These are phyloP conservation scores for Venturia pyrina DNA, from an alignment of 2,329 filamentous ascomycete species.

Conservation along the genomic window DNA sequence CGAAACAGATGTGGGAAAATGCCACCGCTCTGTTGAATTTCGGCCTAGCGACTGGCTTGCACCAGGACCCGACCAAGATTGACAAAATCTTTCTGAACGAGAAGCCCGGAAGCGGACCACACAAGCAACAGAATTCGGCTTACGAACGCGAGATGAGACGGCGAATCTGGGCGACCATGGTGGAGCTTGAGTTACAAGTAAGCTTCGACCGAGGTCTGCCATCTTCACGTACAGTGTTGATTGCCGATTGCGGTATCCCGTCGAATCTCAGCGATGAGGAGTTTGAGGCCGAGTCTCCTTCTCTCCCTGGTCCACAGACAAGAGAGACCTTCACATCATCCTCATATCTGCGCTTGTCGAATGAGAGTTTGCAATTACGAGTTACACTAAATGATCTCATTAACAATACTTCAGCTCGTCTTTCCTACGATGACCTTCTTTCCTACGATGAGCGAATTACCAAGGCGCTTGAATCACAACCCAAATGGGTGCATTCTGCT, in stretches of 20 bases:
- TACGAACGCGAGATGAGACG: slow-evolving; percentile 45
- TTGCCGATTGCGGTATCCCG: slow-evolving; percentile 43
- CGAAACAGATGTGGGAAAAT: slow-evolving; percentile 44
- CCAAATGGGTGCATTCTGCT: not conserved
- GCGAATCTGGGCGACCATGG: slow-evolving; percentile 47
- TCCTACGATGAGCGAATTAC: slow-evolving; percentile 9
- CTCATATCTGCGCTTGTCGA: slow-evolving; percentile 7
- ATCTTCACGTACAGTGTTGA: slow-evolving; percentile 21
- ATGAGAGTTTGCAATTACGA: slow-evolving; percentile 5
- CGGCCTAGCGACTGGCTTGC: slow-evolving; percentile 44
- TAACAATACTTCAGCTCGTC: slow-evolving; percentile 5
- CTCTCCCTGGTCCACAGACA: not conserved
- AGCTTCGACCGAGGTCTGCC: slow-evolving; percentile 47
- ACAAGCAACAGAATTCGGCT: slow-evolving; percentile 18
- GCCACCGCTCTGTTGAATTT: slow-evolving; percentile 41
- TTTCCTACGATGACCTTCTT: slow-evolving; percentile 10
- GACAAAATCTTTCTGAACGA: slow-evolving; percentile 25
- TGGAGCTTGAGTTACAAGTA: slow-evolving; percentile 47
- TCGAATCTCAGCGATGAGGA: slow-evolving; percentile 42
- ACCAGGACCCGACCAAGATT: slow-evolving; percentile 35
- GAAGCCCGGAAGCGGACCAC: slow-evolving; percentile 7
- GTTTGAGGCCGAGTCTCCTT: not conserved
- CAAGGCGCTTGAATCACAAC: not conserved
- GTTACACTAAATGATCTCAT: slow-evolving; percentile 4
- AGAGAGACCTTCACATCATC: not conserved